Base-by-base conservation (phyloP, 2,329 filamentous ascomycete genomes). In the Fusarium zealandicum region DNA sequence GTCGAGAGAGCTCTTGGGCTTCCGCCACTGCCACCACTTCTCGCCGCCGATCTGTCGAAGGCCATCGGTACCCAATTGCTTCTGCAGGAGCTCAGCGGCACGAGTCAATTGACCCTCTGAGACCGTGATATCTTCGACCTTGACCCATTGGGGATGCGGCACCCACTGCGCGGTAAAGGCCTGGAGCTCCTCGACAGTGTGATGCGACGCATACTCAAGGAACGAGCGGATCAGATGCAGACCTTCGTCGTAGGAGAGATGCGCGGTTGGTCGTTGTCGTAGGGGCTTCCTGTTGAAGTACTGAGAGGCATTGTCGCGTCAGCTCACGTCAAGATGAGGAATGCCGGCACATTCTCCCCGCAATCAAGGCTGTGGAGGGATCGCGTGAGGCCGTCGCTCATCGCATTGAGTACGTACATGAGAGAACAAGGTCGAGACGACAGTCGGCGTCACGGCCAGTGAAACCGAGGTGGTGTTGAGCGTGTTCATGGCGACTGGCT, bases 221-320 rank as follows among this genome's bases (percentile, higher is more conserved):
- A 99, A 98, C 30, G 88, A 85, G 42, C 92, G 90, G 66, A 98
- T 89, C 43, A 99, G 82, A 61, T 91, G 86, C 12, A 99, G 82
- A 31, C 93, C 93, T 76, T 97, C 90, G 70, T 98, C 90, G 76
- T 99, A 99, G 46, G 92, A 93, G 50, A 99, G 86, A 72, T 96
- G 91, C 1, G 90, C 90, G 1, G 91, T 96, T 1, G 93, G 93
- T 59, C 93, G 93, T 61, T 93, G 80, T 57, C 82, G 86, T 25
- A 89, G 80, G 1, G 86, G 83, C 68, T 89, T 90, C 61, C 90
- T 88, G 68, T 96, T 89, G 56, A 96, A 79, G 74, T 95, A 97
- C 89, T 95, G 48, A 25, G 49, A 49, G 31, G 36, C 9, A n/a
- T 17, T 28, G 18, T 31, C 42, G 40, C 16, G 44, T 63, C 38